A percentile compares a stretch with the other conserved stretches of the same genome.
Conservation (phyloP, 2,329 filamentous ascomycete species). For the Boeremia exigua region DNA sequence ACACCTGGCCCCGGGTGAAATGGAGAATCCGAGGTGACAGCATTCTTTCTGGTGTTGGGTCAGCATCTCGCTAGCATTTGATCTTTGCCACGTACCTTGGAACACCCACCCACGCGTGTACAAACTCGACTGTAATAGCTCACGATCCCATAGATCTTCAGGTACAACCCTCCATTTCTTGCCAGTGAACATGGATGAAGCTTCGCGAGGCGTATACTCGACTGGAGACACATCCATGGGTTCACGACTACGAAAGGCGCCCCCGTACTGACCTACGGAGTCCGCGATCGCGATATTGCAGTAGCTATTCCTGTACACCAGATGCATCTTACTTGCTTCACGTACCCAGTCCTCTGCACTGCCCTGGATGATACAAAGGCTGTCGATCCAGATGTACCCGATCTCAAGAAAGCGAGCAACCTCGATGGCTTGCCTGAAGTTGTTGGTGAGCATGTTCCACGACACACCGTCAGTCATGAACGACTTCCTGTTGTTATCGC, state of each 20-base stretch:
- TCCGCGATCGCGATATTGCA: slow-evolving; percentile 40
- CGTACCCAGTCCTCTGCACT: slow-evolving; percentile 23
- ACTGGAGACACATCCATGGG: slow-evolving; percentile 21
- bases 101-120: slow-evolving; percentile 40
- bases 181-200: slow-evolving; percentile 18
- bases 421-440: slow-evolving; percentile 35
- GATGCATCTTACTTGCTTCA: slow-evolving; percentile 33
- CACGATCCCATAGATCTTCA: slow-evolving; percentile 27
- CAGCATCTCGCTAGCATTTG: neutral
- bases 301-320: slow-evolving; percentile 37
- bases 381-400: slow-evolving; percentile 39
- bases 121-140: slow-evolving; percentile 24
- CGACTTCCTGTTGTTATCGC: slow-evolving; percentile 1
- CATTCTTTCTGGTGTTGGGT: slow-evolving; percentile 29
- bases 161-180: slow-evolving; percentile 27
- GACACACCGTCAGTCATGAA: slow-evolving; percentile 26
- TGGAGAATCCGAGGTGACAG: slow-evolving; percentile 36
- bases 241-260: slow-evolving; percentile 28
- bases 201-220: slow-evolving; percentile 12
- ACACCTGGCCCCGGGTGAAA: slow-evolving; percentile 31
- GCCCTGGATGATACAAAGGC: slow-evolving; percentile 28
- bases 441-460: slow-evolving; percentile 22
- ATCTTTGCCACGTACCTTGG: slow-evolving; percentile 25
- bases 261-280: slow-evolving; percentile 23
- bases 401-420: slow-evolving; percentile 28